Evolutionary conservation across 208 protist species (phyloP).

Genomic region (Cochliopodium minus): DNA sequence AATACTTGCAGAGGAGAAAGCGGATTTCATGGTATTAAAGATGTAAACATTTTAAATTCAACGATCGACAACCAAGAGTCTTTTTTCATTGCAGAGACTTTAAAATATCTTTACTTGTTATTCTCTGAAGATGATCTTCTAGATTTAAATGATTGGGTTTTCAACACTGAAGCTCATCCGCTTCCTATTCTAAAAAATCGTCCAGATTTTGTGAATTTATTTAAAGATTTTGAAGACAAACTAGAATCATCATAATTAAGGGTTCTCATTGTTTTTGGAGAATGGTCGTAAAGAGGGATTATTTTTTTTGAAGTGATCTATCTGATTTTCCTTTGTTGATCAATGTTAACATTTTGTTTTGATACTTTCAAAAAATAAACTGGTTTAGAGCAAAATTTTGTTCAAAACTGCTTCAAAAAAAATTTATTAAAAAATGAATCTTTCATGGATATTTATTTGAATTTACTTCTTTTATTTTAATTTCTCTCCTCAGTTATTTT

Average conservation of each 20-base stretch:
- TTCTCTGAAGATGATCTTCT: slow-evolving; percentile 39
- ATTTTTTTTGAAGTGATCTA: too few species aligned
- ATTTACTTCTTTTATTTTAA: too few species aligned
- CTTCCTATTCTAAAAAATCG: neutral
- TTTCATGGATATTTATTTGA: too few species aligned
- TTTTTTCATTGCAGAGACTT: slow-evolving; percentile 67
- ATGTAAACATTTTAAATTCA: neutral
- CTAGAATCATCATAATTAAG: neutral
- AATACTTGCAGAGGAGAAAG: slow-evolving; percentile 10
- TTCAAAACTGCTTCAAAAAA: too few species aligned
- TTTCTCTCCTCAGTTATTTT: too few species aligned
- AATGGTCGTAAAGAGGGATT: too few species aligned
- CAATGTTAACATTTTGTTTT: too few species aligned
- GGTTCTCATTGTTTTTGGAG: neutral
- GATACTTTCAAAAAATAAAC: too few species aligned
- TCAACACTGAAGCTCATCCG: slow-evolving; percentile 69
- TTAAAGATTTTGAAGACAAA: neutral
- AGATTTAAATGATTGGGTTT: slow-evolving; percentile 57
- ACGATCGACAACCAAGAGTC: slow-evolving; percentile 33
- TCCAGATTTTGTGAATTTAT: slow-evolving; percentile 1
- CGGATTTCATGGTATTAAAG: slow-evolving; percentile 8
- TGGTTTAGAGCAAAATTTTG: too few species aligned
- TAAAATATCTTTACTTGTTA: slow-evolving; percentile 68
- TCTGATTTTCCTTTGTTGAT: too few species aligned
- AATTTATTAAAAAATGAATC: too few species aligned